phyloP scores from a whole-genome alignment of 805 yeast species.

The Suhomyces tanzawaensis region DNA sequence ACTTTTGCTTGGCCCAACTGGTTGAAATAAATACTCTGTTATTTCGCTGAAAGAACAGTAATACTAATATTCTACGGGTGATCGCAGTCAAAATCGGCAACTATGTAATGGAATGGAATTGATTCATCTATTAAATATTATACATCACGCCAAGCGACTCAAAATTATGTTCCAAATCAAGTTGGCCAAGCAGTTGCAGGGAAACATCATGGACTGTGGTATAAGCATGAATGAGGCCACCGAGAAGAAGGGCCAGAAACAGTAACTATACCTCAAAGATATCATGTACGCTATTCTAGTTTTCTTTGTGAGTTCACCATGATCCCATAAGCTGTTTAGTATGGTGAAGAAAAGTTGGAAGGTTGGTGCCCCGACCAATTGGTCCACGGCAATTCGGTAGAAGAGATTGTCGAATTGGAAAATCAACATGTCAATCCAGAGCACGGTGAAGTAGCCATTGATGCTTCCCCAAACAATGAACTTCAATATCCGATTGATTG shows the following conservation, averaged over 20 bases:
- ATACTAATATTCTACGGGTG: no score
- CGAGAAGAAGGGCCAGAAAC: conserved; percentile 61
- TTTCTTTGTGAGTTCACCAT: conserved; percentile 34
- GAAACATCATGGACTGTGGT: conserved; percentile 51
- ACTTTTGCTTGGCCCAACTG: no score
- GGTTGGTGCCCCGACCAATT: conserved; percentile 50
- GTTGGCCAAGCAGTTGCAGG: conserved; percentile 55
- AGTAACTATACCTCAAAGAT: conserved; percentile 50
- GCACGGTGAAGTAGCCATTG: conserved; percentile 52
- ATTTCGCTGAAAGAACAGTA: no score
- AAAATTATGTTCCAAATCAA: conserved; percentile 56
- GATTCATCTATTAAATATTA: no score
- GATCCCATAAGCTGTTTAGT: conserved; percentile 56
- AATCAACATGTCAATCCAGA: conserved; percentile 54
- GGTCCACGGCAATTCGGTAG: conserved; percentile 50
- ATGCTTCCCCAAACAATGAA: conserved; percentile 60
- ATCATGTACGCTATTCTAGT: conserved; percentile 41
- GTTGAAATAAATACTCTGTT: no score
- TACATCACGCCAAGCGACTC: conserved; percentile 23
- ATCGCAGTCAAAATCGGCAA: no score
- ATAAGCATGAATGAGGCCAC: conserved; percentile 47
- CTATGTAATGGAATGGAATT: no score
- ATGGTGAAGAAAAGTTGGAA: conserved; percentile 53
- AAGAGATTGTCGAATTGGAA: conserved; percentile 31
- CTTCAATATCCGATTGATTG: conserved; percentile 35